A percentile compares a stretch with the other conserved stretches of the same genome.
Conservation (phyloP, 73 alveolate genomes). For the Blepharisma japonicum region DNA sequence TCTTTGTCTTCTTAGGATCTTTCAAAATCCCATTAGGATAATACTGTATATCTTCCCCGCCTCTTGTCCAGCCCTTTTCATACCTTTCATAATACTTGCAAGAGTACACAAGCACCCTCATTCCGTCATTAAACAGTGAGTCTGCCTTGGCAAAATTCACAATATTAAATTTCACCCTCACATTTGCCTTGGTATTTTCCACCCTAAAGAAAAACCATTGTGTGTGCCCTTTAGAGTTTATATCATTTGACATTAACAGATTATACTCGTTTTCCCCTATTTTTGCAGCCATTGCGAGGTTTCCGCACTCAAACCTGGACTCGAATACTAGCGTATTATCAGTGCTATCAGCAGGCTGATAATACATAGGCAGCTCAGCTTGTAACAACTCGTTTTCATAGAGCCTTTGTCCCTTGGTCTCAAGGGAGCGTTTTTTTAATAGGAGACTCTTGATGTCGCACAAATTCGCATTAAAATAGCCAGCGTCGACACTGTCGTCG, state of each 20-base stretch:
- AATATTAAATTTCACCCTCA: slow-evolving; percentile 86
- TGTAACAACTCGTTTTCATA: slow-evolving; percentile 1
- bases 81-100: slow-evolving; percentile 64
- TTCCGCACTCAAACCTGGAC: slow-evolving; percentile 96
- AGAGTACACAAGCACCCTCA: slow-evolving; percentile 93
- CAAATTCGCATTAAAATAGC: background rate
- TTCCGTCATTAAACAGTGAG: slow-evolving; percentile 90
- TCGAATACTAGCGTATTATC: slow-evolving; percentile 89
- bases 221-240: slow-evolving; percentile 95
- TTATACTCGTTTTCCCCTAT: slow-evolving; percentile 86
- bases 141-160: slow-evolving; percentile 94
- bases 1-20: slow-evolving; percentile 40
- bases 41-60: slow-evolving; percentile 76
- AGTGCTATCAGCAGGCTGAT: slow-evolving; percentile 32
- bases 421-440: background rate
- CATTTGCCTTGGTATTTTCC: slow-evolving; percentile 70
- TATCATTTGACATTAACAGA: slow-evolving; percentile 87
- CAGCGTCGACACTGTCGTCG: background rate
- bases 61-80: slow-evolving; percentile 74
- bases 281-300: slow-evolving; percentile 72
- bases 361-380: background rate
- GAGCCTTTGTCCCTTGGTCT: background rate
- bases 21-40: slow-evolving; percentile 42
- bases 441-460: slow-evolving; percentile 1
- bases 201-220: slow-evolving; percentile 96